phyloP scores from a whole-genome alignment of 2,329 filamentous ascomycete species.

The Tolypocladium tropicale region DNA sequence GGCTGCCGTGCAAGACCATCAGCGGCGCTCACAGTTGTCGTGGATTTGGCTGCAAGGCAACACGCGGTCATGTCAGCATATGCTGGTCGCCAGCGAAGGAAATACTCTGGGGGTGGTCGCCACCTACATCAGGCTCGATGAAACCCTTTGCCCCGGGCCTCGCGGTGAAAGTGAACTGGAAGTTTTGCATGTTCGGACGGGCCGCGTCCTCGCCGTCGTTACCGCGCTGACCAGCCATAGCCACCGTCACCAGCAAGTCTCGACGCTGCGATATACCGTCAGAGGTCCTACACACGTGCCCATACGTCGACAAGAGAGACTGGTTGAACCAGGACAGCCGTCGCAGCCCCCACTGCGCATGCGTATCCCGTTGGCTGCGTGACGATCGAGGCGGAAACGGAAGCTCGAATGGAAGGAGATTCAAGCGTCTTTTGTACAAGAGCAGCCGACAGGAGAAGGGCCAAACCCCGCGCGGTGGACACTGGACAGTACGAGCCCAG shows the following conservation, averaged over 20 bases:
- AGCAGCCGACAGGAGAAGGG: neutral
- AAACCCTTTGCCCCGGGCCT: slow-evolving; percentile 16
- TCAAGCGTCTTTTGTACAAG: neutral
- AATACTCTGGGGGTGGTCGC: neutral
- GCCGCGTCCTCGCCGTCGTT: neutral
- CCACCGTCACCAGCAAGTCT: neutral
- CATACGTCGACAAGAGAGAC: neutral
- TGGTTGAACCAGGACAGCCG: neutral
- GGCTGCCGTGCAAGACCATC: neutral
- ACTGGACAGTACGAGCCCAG: neutral
- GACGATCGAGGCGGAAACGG: neutral
- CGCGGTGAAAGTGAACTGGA: slow-evolving; percentile 23
- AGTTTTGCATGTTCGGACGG: slow-evolving; percentile 4
- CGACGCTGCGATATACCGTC: neutral
- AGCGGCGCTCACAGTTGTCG: slow-evolving; percentile 12
- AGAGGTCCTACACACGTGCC: neutral
- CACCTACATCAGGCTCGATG: slow-evolving; percentile 22
- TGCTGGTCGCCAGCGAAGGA: neutral
- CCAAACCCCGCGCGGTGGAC: neutral
- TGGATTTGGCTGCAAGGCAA: slow-evolving; percentile 9
- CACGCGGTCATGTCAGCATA: slow-evolving; percentile 8
- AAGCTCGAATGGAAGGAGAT: neutral
- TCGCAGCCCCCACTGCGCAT: neutral
- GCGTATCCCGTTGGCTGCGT: neutral
- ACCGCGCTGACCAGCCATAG: neutral